These are phyloP conservation scores for Trichosanthes cucumerina DNA, from an alignment of 306 rosid genomes.

Conservation along the genomic window DNA sequence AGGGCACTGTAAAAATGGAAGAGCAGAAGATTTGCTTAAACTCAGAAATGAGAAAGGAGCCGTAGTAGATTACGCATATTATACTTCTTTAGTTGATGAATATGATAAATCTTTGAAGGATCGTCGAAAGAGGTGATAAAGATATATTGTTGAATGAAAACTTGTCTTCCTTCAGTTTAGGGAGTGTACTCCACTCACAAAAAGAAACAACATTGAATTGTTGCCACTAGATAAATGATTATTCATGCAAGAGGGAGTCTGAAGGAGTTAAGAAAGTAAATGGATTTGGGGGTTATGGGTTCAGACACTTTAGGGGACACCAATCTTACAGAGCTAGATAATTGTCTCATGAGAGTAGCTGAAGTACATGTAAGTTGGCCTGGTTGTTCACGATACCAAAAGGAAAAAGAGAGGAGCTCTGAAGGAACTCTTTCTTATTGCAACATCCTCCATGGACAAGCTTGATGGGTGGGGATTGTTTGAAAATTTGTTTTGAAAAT, in stretches of 20 bases:
- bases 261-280: background rate
- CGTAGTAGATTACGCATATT: slow-evolving; percentile 61
- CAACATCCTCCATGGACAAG: background rate
- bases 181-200: background rate
- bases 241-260: background rate
- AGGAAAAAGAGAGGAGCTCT: background rate
- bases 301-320: background rate
- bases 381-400: too few relatives aligned
- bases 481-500: background rate
- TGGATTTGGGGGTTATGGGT: background rate
- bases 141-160: background rate
- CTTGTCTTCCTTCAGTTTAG: background rate
- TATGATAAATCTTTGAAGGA: slow-evolving; percentile 31
- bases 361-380: background rate
- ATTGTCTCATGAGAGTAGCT: background rate
- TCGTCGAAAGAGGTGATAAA: slow-evolving; percentile 35
- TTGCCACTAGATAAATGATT: background rate
- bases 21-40: slow-evolving; percentile 26
- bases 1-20: slow-evolving; percentile 72
- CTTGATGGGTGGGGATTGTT: background rate
- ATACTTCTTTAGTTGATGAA: slow-evolving; percentile 45
- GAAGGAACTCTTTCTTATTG: background rate
- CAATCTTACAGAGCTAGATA: background rate
- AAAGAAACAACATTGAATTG: background rate
- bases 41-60: slow-evolving; percentile 56